Evolutionary conservation across 106 monocot species (phyloP).

Genomic region (Posidonia australis): DNA sequence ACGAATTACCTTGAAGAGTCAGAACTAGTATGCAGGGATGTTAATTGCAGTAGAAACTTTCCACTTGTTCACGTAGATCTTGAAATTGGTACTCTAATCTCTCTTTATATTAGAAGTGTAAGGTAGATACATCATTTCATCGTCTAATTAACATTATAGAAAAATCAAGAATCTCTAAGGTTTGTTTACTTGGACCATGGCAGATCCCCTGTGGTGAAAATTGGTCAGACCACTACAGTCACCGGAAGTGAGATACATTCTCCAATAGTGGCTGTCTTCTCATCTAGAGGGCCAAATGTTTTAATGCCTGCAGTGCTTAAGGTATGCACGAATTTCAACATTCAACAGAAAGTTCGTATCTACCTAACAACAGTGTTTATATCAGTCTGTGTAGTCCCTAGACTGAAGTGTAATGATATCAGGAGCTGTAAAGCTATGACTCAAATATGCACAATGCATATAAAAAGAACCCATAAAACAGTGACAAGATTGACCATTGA

Average conservation of each 20-base stretch:
- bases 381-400: no score
- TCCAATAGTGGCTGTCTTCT: slow-evolving; percentile 43
- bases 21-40: neutral
- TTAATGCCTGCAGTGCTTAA: slow-evolving; percentile 24
- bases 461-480: no score
- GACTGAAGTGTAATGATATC: no score
- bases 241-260: slow-evolving; percentile 2
- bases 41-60: neutral
- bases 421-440: no score
- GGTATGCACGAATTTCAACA: slow-evolving; percentile 6
- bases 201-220: slow-evolving; percentile 10
- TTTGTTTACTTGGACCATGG: neutral
- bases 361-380: no score
- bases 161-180: neutral
- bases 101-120: neutral
- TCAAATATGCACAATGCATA: no score
- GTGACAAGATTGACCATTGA: no score
- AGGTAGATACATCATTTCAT: slow-evolving; percentile 4
- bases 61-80: slow-evolving; percentile 12
- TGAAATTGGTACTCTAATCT: slow-evolving; percentile 8
- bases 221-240: slow-evolving; percentile 3
- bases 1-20: slow-evolving; percentile 9
- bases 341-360: no score
- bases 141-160: neutral
- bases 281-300: slow-evolving; percentile 39